These are phyloP conservation scores for Aspergillus carbonarius DNA, from an alignment of 2,329 filamentous ascomycete species.

Conservation along the genomic window DNA sequence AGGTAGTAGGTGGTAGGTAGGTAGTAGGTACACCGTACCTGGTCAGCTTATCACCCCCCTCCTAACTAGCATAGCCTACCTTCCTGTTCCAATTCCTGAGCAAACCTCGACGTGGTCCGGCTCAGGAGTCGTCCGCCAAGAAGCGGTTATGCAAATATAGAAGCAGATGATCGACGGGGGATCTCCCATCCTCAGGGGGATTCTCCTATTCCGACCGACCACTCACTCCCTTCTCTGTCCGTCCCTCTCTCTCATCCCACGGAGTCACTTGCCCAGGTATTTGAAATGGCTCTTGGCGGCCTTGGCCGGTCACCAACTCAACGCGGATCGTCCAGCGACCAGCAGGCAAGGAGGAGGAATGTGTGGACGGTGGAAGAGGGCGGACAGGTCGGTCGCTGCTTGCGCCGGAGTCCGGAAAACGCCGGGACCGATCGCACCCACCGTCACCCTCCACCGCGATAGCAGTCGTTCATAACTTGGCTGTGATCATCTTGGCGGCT, in stretches of 20 bases:
- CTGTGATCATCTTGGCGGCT: constrained; percentile 13
- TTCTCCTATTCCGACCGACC: constrained; percentile 5
- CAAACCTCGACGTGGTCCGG: constrained; percentile 2
- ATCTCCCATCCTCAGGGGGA: constrained; percentile 16
- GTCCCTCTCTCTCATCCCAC: not conserved
- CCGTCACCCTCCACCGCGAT: not conserved
- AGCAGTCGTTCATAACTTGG: not conserved
- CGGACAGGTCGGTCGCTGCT: not conserved
- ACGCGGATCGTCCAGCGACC: not conserved
- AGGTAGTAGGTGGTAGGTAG: too few species aligned
- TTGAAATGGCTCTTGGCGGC: constrained; percentile 7
- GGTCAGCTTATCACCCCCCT: not conserved
- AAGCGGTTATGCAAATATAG: constrained; percentile 11
- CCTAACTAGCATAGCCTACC: not conserved
- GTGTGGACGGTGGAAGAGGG: not conserved
- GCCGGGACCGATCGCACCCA: not conserved
- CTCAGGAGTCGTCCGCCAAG: constrained; percentile 15
- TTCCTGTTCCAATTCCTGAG: not conserved
- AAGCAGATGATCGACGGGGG: constrained; percentile 22
- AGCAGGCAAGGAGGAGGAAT: constrained; percentile 12
- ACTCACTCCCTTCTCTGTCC: not conserved
- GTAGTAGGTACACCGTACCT: too few species aligned
- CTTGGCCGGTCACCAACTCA: constrained; percentile 11
- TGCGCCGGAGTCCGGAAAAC: not conserved
- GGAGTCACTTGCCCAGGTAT: constrained; percentile 3